These are phyloP conservation scores for Mycosphaerella arachidis DNA, from an alignment of 2,329 filamentous ascomycete species.

Conservation along the genomic window DNA sequence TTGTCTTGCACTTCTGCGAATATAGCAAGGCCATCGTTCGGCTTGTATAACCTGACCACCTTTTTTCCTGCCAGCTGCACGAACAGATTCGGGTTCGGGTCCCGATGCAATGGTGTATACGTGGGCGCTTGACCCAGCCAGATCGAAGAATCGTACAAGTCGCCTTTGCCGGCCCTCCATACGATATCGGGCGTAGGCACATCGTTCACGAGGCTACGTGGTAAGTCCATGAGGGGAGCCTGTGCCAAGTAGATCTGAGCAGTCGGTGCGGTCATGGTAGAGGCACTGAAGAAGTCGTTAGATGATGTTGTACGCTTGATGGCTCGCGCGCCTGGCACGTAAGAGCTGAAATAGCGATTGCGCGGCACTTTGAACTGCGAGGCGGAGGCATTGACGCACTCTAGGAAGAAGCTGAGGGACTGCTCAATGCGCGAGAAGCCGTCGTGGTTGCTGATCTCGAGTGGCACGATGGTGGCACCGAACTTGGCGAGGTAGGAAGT, in stretches of 20 bases:
- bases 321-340: conserved; percentile 25
- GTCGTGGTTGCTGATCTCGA: conserved; percentile 52
- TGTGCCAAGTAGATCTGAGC: conserved; percentile 78
- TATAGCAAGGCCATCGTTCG: conserved; percentile 57
- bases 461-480: conserved; percentile 50
- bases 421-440: conserved; percentile 56
- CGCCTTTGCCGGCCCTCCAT: conserved; percentile 61
- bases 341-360: conserved; percentile 29
- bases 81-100: conserved; percentile 92
- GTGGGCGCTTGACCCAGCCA: conserved; percentile 87
- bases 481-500: conserved; percentile 44
- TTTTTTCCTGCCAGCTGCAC: conserved; percentile 75
- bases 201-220: conserved; percentile 57
- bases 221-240: conserved; percentile 66
- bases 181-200: conserved; percentile 66
- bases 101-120: conserved; percentile 83
- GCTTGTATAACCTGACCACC: conserved; percentile 64
- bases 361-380: conserved; percentile 15
- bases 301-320: conserved; percentile 17
- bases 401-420: conserved; percentile 61
- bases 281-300: conserved; percentile 29
- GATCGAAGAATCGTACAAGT: conserved; percentile 80
- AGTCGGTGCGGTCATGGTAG: conserved; percentile 18
- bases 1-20: conserved; percentile 53
- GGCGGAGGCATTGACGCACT: conserved; percentile 39